Conservation (phyloP, 371 early-diverging fungal species). For the Mortierella sp. region DNA sequence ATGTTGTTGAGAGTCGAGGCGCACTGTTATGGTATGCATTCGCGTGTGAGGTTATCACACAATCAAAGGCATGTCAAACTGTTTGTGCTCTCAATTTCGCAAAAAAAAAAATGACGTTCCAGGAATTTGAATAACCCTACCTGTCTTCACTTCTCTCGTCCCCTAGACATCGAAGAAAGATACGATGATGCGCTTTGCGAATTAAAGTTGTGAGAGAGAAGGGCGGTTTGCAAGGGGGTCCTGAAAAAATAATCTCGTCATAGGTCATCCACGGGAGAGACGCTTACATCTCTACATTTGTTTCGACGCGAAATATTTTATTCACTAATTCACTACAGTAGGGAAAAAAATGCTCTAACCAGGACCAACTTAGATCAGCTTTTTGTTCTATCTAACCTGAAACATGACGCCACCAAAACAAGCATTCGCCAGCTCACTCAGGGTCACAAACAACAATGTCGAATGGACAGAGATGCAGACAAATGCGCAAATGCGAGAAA, state of each 20-base stretch:
- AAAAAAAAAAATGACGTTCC: neutral
- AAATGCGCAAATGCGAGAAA: neutral
- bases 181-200: neutral
- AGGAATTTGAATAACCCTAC: neutral
- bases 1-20: too few relatives aligned
- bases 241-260: slow-evolving; percentile 1
- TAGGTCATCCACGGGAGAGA: neutral
- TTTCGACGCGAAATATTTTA: neutral
- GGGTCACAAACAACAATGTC: neutral
- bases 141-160: neutral
- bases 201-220: neutral
- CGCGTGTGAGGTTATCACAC: neutral
- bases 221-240: neutral
- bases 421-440: neutral
- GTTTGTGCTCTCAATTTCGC: neutral
- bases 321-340: neutral
- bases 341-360: neutral
- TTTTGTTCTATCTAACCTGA: neutral
- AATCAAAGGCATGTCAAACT: neutral
- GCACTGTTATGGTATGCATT: too few relatives aligned
- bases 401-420: slow-evolving; percentile 9
- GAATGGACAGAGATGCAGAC: neutral
- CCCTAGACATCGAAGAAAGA: neutral
- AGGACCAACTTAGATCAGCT: neutral
- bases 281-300: neutral